Conservation (phyloP, 2,329 filamentous ascomycete species). For the Cyphellophora attinorum region DNA sequence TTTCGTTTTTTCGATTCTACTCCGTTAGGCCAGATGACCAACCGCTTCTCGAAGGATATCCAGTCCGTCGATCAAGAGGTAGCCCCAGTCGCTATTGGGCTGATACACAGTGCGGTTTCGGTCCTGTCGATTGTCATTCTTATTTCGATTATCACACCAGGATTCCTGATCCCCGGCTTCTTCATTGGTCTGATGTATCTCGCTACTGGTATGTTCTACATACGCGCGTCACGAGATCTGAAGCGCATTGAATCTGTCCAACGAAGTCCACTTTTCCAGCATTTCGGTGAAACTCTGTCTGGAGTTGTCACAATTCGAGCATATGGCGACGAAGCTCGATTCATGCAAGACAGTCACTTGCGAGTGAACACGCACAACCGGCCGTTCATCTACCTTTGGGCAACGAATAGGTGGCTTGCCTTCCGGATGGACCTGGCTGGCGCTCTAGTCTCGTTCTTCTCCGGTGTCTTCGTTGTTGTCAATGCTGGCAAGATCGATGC, state of each 20-base stretch:
- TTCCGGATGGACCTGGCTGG: conserved; percentile 86
- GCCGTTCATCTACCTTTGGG: conserved; percentile 95
- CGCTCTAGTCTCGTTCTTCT: conserved; percentile 85
- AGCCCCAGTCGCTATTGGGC: conserved; percentile 76
- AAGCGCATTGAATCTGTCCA: conserved; percentile 93
- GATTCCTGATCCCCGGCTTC: conserved; percentile 74
- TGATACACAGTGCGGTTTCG: conserved; percentile 55
- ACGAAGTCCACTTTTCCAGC: conserved; percentile 89
- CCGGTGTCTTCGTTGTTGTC: conserved; percentile 79
- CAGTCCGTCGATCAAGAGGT: conserved; percentile 94
- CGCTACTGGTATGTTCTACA: conserved; percentile 75
- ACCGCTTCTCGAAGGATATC: conserved; percentile 95
- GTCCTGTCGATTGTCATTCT: conserved; percentile 78
- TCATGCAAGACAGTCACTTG: conserved; percentile 80
- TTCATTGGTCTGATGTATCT: conserved; percentile 81
- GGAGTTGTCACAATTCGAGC: conserved; percentile 96
- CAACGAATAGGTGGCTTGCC: conserved; percentile 90
- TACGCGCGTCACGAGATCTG: conserved; percentile 84
- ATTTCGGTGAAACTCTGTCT: conserved; percentile 90
- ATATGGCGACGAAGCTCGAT: conserved; percentile 87
- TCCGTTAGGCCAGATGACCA: conserved; percentile 92
- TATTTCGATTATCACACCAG: conserved; percentile 81
- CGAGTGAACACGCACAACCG: conserved; percentile 86
- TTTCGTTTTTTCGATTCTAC: conserved; percentile 98
- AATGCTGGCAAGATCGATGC: conserved; percentile 78